Base-by-base conservation (phyloP, 2,329 filamentous ascomycete genomes). In the Parascedosporium putredinis region DNA sequence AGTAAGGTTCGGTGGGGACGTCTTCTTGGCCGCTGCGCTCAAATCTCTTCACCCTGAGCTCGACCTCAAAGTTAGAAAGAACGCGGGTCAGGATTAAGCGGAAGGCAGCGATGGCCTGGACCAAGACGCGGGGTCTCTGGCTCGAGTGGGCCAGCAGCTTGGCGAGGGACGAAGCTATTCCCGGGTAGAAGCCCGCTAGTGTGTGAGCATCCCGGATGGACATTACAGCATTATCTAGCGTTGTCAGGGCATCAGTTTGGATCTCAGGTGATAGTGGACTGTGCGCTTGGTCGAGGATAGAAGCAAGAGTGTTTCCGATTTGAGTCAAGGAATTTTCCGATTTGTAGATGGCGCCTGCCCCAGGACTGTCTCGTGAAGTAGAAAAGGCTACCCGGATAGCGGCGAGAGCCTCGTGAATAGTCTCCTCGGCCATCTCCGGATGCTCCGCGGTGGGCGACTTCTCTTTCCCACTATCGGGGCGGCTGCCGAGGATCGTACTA, bases 141-240 rank as follows among this genome's bases (percentile, higher is more conserved):
- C 76, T 74, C 36, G 83, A 85, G 1, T 81, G 80, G 4, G 85
- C 83, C 47, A 95, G 67, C 1, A 88, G 70, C 58, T 84, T 90
- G 2, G 85, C 83, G 22, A 98, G 69, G 1, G 82, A 80, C 3
- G 93, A 97, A 0, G 95, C 79, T 0, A 88, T 88, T 8, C 90
- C 88, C 0, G 94, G 93, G 38, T 97, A 73, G 59, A 98, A 93
- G 53, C 79, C 90, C 8, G 88, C 87, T 50, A 95, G 70, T 2
- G 86, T 80, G n/a, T 85, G 76, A 44, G 76, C 77, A 58, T 93
- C 84, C 48, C 76, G 80, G 40, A 95, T 73, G 20, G 80, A 78
- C 5, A 64, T 59, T 55, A 81, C 78, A 6, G 93, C 67, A 1
- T 77, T 69, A 47, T 77, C 67, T 2, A 96, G 62, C 5, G 85